Evolutionary conservation across 2,329 filamentous ascomycete genomes (phyloP).

Genomic region (Tothia fuscella): DNA sequence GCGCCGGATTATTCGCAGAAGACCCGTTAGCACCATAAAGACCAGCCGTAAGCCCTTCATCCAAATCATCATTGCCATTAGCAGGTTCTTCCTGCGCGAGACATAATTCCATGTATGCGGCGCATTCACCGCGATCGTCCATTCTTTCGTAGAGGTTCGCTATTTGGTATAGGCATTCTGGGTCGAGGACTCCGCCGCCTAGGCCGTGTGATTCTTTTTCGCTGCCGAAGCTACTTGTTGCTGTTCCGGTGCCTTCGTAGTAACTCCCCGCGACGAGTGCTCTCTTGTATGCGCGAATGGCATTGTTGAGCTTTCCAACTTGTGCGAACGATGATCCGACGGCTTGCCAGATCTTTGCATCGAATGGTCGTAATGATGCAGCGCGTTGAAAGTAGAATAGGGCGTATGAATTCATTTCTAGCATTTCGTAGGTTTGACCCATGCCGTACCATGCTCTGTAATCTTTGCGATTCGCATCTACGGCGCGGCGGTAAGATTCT

Average conservation of each 20-base stretch:
- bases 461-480: constrained; percentile 91
- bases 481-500: constrained; percentile 87
- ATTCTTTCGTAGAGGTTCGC: constrained; percentile 78
- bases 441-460: constrained; percentile 97
- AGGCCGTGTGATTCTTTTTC: constrained; percentile 31
- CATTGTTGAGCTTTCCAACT: constrained; percentile 76
- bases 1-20: constrained; percentile 48
- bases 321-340: constrained; percentile 86
- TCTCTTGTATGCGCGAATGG: constrained; percentile 89
- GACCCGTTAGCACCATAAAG: constrained; percentile 24
- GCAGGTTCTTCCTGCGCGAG: constrained; percentile 79
- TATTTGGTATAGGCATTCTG: constrained; percentile 82
- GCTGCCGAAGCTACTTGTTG: constrained; percentile 33
- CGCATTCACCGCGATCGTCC: constrained; percentile 65
- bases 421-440: constrained; percentile 91
- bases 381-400: constrained; percentile 97
- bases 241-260: constrained; percentile 51
- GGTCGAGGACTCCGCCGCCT: constrained; percentile 57
- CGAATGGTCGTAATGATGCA: constrained; percentile 83
- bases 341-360: constrained; percentile 98
- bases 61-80: constrained; percentile 23
- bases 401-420: constrained; percentile 96
- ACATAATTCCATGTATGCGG: constrained; percentile 91
- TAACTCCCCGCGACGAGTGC: constrained; percentile 80
- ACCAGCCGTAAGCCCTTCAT: constrained; percentile 20